phyloP scores from a whole-genome alignment of 345 rosid species.

The Firmiana major region DNA sequence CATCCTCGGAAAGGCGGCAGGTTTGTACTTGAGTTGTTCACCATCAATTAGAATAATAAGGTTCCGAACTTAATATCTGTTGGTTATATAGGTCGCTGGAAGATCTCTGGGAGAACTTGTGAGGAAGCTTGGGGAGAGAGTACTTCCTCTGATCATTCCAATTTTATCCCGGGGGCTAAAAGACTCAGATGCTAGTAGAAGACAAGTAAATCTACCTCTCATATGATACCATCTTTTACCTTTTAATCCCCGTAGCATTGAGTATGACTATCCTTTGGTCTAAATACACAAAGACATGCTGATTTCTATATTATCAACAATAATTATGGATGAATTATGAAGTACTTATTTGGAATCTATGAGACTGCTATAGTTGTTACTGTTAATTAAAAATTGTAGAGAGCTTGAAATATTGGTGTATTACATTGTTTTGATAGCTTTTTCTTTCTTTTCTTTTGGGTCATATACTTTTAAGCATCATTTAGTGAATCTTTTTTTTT shows the following conservation, averaged over 20 bases:
- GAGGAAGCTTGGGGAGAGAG: slow-evolving; percentile 99
- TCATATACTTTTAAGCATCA: background rate
- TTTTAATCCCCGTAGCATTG: background rate
- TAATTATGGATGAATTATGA: background rate
- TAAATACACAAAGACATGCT: background rate
- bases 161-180: slow-evolving; percentile 75
- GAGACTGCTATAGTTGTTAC: background rate
- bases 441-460: background rate
- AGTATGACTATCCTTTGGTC: background rate
- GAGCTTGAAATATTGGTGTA: background rate
- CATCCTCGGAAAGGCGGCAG: slow-evolving; percentile 97
- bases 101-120: slow-evolving; percentile 96
- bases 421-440: background rate
- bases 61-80: background rate
- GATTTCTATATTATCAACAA: background rate
- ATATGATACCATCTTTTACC: background rate
- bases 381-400: background rate
- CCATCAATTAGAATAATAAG: background rate
- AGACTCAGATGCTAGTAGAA: slow-evolving; percentile 73
- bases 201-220: slow-evolving; percentile 62
- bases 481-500: background rate
- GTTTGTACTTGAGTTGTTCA: slow-evolving; percentile 32
- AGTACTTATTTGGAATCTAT: background rate
- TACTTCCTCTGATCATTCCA: slow-evolving; percentile 94
- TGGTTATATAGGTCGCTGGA: slow-evolving; percentile 69